A percentile compares a stretch with the other conserved stretches of the same genome.
These are phyloP conservation scores for Penicillium cinerascens DNA, from an alignment of 495 filamentous ascomycete species.

Conservation along the genomic window DNA sequence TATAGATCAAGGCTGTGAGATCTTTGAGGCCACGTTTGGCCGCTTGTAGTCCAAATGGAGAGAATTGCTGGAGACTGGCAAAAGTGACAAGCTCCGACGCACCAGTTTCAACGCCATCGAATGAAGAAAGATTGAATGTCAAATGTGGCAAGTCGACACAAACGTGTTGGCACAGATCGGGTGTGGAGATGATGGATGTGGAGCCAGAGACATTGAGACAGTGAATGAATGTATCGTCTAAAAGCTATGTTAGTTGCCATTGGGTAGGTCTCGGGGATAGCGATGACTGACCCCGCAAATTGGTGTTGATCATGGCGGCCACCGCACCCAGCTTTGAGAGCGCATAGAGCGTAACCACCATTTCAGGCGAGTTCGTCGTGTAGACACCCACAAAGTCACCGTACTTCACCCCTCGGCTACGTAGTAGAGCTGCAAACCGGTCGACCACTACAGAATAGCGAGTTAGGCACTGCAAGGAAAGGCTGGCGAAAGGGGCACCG, in stretches of 20 bases:
- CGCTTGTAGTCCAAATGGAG: constrained; percentile 25
- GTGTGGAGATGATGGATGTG: constrained; percentile 58
- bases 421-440: constrained; percentile 42
- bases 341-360: constrained; percentile 75
- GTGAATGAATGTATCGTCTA: constrained; percentile 67
- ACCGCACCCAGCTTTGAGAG: constrained; percentile 80
- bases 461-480: neutral
- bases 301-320: constrained; percentile 91
- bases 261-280: neutral
- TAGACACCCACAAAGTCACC: constrained; percentile 47
- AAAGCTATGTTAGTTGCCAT: neutral
- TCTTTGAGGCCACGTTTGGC: constrained; percentile 45
- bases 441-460: constrained; percentile 34
- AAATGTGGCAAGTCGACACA: constrained; percentile 37
- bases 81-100: constrained; percentile 45
- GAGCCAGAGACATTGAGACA: constrained; percentile 70
- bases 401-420: constrained; percentile 30
- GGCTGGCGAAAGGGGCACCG: constrained; percentile 8
- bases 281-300: constrained; percentile 58
- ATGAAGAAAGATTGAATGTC: constrained; percentile 40
- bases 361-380: constrained; percentile 70
- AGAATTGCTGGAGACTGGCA: constrained; percentile 39
- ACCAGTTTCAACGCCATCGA: constrained; percentile 52
- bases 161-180: constrained; percentile 42
- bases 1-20: constrained; percentile 74